Evolutionary conservation across 768 basidiomycete genomes (phyloP), one percentile per base, ranked within the genome.

Genomic region (Hygrocybe coccinea): DNA sequence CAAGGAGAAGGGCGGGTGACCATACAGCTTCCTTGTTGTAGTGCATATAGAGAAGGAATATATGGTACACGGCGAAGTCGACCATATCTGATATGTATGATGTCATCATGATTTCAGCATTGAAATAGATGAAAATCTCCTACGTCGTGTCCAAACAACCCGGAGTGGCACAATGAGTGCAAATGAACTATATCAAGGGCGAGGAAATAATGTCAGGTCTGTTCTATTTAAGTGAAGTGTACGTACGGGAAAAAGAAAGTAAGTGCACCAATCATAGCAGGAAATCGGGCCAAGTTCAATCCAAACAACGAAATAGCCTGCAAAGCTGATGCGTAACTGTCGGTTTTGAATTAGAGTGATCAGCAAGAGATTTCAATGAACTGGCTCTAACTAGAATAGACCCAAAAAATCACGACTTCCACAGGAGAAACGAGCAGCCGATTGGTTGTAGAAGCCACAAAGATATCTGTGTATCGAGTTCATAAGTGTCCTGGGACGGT

Each of bases 221-320:
- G 11, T 37, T 29, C 34, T 38, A 21, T 12, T 25, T 14, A 56
- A 21, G 25, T 17, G 48, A 39, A 44, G 11, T 33, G 50, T 5
- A 62, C 76, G 45, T 39, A 79, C 82, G 83, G 62, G 48, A 80
- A 62, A 57, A 85, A 80, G 68, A 85, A 88, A 6, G 72, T 60
- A 12, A 79, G 53, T 1, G 82, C 67, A 11, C 85, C 85, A 22
- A 85, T 59, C 50, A 81, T 74, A 5, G 85, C 86, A n/a, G 87
- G 77, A 47, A 87, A 73, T 33, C 87, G 77, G 56, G 85, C 80
- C 60, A 86, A 65, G 62, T 82, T 81, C 54, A 90, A 66, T 19
- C 87, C 87, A 60, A 90, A 90, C 10, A 90, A 69, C 1, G 81
- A 85, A 43, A 89, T 82, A 1, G 84, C 85, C 70, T 84, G 84